These are phyloP conservation scores for Aquanectria penicillioides DNA, from an alignment of 2,329 filamentous ascomycete genomes.

Conservation along the genomic window DNA sequence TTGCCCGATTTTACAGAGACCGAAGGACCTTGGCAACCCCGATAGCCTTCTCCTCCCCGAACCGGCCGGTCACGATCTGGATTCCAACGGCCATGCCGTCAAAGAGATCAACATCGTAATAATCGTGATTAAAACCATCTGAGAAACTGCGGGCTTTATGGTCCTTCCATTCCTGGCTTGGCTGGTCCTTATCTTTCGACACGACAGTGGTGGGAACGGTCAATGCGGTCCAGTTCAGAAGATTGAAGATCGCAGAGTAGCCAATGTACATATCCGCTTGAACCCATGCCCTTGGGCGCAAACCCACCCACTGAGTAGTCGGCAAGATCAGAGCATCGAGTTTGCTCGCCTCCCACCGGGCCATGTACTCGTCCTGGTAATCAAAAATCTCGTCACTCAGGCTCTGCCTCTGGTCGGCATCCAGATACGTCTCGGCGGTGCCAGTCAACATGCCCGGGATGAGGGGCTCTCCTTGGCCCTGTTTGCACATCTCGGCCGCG, in stretches of 20 bases:
- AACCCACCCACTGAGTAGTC: neutral
- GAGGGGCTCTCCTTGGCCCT: no score
- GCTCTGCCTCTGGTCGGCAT: neutral
- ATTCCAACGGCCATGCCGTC: neutral
- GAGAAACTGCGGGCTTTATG: neutral
- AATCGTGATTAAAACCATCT: neutral
- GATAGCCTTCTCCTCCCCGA: neutral
- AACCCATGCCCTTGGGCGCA: neutral
- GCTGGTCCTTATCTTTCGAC: neutral
- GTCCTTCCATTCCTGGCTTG: neutral
- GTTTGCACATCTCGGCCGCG: no score
- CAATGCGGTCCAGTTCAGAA: neutral
- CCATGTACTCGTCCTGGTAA: neutral
- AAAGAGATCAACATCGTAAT: neutral
- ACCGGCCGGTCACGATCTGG: neutral
- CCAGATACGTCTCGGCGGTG: neutral
- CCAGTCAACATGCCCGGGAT: no score
- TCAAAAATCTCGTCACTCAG: neutral
- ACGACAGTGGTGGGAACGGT: neutral
- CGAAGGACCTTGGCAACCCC: neutral
- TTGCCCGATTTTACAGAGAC: no score
- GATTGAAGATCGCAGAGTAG: neutral
- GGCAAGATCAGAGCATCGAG: neutral
- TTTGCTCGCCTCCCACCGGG: neutral
- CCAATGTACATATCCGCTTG: neutral